These are phyloP conservation scores for Colletotrichum musicola DNA, from an alignment of 2,329 filamentous ascomycete genomes.

Conservation along the genomic window DNA sequence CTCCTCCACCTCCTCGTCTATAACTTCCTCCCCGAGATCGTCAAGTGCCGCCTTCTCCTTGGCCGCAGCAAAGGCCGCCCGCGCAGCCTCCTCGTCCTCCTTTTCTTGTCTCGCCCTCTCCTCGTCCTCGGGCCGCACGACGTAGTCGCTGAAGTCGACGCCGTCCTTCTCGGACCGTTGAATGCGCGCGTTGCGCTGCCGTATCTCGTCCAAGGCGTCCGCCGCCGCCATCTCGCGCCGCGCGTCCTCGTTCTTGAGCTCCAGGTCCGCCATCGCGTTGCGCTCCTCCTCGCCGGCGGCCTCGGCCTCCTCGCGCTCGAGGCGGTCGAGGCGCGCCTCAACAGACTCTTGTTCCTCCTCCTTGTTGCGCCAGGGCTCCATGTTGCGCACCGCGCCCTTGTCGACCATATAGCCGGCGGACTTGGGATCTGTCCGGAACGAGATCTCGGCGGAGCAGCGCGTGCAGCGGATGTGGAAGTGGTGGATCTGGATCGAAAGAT, in stretches of 20 bases:
- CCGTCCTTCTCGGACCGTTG: slow-evolving; percentile 80
- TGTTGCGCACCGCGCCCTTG: slow-evolving; percentile 89
- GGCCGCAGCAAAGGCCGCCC: slow-evolving; percentile 78
- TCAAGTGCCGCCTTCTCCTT: slow-evolving; percentile 61
- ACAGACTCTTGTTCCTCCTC: slow-evolving; percentile 80
- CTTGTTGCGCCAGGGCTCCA: slow-evolving; percentile 85
- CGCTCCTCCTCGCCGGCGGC: slow-evolving; percentile 75
- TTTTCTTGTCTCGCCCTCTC: slow-evolving; percentile 76
- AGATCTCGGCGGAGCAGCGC: slow-evolving; percentile 79
- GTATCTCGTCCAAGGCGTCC: slow-evolving; percentile 94
- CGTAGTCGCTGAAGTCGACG: slow-evolving; percentile 68
- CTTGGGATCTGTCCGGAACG: slow-evolving; percentile 94
- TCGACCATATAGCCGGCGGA: slow-evolving; percentile 90
- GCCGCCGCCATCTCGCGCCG: slow-evolving; percentile 97
- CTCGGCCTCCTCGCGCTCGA: slow-evolving; percentile 81
- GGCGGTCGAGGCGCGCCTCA: slow-evolving; percentile 85
- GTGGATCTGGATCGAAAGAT: slow-evolving; percentile 88
- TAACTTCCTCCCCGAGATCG: slow-evolving; percentile 63
- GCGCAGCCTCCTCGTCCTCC: slow-evolving; percentile 87
- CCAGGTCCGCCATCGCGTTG: slow-evolving; percentile 95
- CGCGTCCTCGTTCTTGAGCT: slow-evolving; percentile 92
- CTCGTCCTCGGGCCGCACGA: slow-evolving; percentile 67
- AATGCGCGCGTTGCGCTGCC: slow-evolving; percentile 89
- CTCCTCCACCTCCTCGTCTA: slow-evolving; percentile 45
- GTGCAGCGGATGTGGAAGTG: slow-evolving; percentile 87